Conservation (phyloP, 2,329 filamentous ascomycete genomes). For the Colletotrichum graminicola region DNA sequence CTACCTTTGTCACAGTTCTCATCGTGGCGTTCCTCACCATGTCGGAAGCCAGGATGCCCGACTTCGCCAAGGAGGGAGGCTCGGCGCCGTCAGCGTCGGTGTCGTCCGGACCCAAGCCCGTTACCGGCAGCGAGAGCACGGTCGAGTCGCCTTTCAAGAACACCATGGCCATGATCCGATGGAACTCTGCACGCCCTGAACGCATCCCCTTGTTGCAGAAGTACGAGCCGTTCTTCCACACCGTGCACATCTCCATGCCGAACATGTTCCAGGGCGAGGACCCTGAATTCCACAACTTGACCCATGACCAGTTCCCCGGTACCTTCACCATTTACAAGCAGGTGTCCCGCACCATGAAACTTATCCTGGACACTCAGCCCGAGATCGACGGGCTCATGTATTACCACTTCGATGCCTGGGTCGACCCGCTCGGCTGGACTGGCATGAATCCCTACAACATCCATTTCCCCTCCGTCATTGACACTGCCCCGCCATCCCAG, state of each 20-base stretch:
- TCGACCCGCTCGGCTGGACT: slow-evolving; percentile 48
- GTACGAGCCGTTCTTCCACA: slow-evolving; percentile 50
- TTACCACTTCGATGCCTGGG: slow-evolving; percentile 52
- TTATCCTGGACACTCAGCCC: slow-evolving; percentile 47
- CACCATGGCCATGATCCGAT: slow-evolving; percentile 48
- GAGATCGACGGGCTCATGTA: slow-evolving; percentile 49
- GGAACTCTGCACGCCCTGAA: slow-evolving; percentile 46
- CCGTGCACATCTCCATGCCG: slow-evolving; percentile 48
- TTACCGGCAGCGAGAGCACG: slow-evolving; percentile 34
- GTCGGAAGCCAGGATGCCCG: slow-evolving; percentile 41
- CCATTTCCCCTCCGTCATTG: slow-evolving; percentile 46
- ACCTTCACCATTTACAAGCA: slow-evolving; percentile 44
- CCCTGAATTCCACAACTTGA: slow-evolving; percentile 45
- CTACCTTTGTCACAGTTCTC: slow-evolving; percentile 42
- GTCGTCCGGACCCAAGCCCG: slow-evolving; percentile 17
- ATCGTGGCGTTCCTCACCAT: slow-evolving; percentile 44
- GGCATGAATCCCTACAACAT: slow-evolving; percentile 47
- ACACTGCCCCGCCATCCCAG: slow-evolving; percentile 40
- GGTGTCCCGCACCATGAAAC: slow-evolving; percentile 49
- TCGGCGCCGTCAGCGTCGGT: slow-evolving; percentile 1
- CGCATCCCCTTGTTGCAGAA: slow-evolving; percentile 47
- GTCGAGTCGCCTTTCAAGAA: slow-evolving; percentile 48
- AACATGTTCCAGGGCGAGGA: slow-evolving; percentile 39
- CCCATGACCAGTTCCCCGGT: slow-evolving; percentile 47
- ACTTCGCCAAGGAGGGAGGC: slow-evolving; percentile 36